Evolutionary conservation across 2,329 filamentous ascomycete species (phyloP).

Genomic region (Huntiella moniliformis): DNA sequence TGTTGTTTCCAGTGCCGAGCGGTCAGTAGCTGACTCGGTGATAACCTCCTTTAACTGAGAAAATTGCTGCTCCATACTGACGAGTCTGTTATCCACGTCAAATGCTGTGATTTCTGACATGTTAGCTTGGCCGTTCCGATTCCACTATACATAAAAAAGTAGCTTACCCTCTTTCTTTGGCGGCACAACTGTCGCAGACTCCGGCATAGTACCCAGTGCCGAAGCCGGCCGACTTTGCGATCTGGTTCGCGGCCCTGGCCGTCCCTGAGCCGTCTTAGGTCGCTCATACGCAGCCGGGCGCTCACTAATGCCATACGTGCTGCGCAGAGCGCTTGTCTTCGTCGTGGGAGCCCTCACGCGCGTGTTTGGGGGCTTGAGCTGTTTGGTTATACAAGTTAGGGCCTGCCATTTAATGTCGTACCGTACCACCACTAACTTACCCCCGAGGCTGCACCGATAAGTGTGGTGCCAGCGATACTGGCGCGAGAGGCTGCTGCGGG

Average conservation of each 20-base stretch:
- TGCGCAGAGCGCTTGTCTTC: constrained; percentile 27
- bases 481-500: constrained; percentile 24
- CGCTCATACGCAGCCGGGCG: constrained; percentile 29
- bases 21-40: constrained; percentile 46
- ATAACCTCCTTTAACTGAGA: constrained; percentile 54
- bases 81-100: constrained; percentile 61
- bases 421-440: constrained; percentile 7
- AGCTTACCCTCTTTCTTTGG: constrained; percentile 2
- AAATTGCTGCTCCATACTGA: constrained; percentile 59
- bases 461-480: constrained; percentile 25
- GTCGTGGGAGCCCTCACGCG: constrained; percentile 8
- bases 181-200: background rate
- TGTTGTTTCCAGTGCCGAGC: constrained; percentile 52
- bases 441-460: constrained; percentile 11
- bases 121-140: constrained; percentile 34
- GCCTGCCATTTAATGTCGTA: background rate
- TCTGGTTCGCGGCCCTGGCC: constrained; percentile 7
- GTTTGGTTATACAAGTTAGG: background rate
- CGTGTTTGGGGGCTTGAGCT: constrained; percentile 9
- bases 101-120: constrained; percentile 45
- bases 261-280: constrained; percentile 29
- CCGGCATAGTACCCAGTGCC: constrained; percentile 2
- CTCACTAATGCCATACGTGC: constrained; percentile 24
- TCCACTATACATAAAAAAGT: background rate
- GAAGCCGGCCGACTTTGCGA: constrained; percentile 7